Conservation (phyloP, 2,329 filamentous ascomycete species). For the Trichoderma aggressivum region DNA sequence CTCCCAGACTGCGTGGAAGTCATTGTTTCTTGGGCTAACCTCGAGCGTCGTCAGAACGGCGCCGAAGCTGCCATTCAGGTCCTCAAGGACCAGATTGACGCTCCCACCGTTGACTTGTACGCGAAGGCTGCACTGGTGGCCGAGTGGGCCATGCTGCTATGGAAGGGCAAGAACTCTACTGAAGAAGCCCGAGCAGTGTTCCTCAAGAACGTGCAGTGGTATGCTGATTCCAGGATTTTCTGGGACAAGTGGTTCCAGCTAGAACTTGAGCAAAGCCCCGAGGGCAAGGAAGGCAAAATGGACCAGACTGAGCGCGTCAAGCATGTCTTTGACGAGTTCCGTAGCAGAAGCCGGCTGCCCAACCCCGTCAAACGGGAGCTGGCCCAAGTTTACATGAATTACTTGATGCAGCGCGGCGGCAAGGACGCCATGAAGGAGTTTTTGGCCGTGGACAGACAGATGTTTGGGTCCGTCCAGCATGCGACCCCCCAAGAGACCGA, state of each 20-base stretch:
- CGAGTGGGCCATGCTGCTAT: conserved; percentile 82
- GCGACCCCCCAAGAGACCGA: not conserved
- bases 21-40: conserved; percentile 81
- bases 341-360: conserved; percentile 68
- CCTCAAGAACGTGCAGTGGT: conserved; percentile 76
- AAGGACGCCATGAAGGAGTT: conserved; percentile 85
- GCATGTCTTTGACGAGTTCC: conserved; percentile 72
- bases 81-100: conserved; percentile 77
- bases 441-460: conserved; percentile 74
- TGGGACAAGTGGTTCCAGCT: conserved; percentile 89
- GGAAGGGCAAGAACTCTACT: conserved; percentile 78
- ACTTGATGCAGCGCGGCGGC: conserved; percentile 76
- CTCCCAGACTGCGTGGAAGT: conserved; percentile 83
- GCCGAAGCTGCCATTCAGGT: conserved; percentile 81
- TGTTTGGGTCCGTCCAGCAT: conserved; percentile 66
- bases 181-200: conserved; percentile 83
- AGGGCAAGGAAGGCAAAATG: not conserved
- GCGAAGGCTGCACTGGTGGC: conserved; percentile 84
- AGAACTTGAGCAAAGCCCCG: conserved; percentile 68
- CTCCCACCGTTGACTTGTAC: conserved; percentile 66
- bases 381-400: conserved; percentile 74
- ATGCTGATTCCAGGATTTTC: conserved; percentile 80
- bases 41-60: conserved; percentile 78
- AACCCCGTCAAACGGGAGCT: conserved; percentile 68
- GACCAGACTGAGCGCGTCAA: conserved; percentile 71